These are phyloP conservation scores for Rubroboletus satanas DNA, from an alignment of 768 basidiomycete genomes.

Conservation along the genomic window DNA sequence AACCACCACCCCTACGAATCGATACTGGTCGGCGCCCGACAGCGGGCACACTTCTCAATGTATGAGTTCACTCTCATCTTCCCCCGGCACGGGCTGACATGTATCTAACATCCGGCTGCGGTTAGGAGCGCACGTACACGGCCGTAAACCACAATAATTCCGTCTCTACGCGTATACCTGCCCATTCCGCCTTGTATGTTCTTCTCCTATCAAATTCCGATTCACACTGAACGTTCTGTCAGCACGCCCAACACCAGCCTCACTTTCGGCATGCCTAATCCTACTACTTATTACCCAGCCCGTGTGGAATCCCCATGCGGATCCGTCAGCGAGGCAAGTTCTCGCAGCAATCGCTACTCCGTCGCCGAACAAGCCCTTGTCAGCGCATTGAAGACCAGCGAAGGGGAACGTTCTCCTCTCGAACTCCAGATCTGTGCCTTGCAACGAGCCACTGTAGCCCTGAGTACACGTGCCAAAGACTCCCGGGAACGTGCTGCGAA, in stretches of 20 bases:
- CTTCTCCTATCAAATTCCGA: constrained; percentile 6
- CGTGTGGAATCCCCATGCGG: constrained; percentile 21
- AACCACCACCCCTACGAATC: constrained; percentile 13
- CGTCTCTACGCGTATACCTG: constrained; percentile 1
- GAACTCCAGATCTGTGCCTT: constrained; percentile 48
- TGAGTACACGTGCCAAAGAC: constrained; percentile 44
- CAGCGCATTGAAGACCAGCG: constrained; percentile 32
- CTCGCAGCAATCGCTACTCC: constrained; percentile 41
- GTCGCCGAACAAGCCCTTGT: constrained; percentile 42
- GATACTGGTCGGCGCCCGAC: constrained; percentile 8
- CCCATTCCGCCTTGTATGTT: constrained; percentile 19
- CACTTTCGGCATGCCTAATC: constrained; percentile 18
- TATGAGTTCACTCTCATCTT: constrained; percentile 7
- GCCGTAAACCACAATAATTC: constrained; percentile 2
- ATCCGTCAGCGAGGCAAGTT: constrained; percentile 26
- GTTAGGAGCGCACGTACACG: constrained; percentile 24
- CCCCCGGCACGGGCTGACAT: neutral
- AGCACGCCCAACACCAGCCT: constrained; percentile 22
- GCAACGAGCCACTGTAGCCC: constrained; percentile 39
- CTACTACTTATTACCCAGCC: constrained; percentile 4
- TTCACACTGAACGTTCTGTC: constrained; percentile 14
- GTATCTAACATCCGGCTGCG: neutral
- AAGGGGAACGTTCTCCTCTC: constrained; percentile 34
- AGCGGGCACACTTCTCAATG: constrained; percentile 4
- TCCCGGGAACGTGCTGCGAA: constrained; percentile 40